These are phyloP conservation scores for Secale cereale DNA, from an alignment of 176 grass and related monocot species.

Conservation along the genomic window DNA sequence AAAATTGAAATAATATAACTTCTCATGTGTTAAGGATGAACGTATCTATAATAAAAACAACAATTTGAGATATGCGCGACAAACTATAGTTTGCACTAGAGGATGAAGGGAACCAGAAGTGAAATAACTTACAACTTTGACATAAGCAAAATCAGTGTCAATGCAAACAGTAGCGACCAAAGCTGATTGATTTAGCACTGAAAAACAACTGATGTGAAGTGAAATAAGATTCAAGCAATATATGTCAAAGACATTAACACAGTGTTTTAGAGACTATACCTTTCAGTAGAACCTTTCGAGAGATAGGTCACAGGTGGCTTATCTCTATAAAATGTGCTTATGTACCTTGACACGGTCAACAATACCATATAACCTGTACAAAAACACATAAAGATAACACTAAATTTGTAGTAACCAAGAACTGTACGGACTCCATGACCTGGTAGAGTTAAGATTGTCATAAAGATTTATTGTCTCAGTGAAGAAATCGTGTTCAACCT, in stretches of 20 bases:
- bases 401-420: not conserved
- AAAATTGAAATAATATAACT: too few species aligned
- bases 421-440: too few species aligned
- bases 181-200: constrained; percentile 55
- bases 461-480: too few species aligned
- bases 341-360: constrained; percentile 79
- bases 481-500: too few species aligned
- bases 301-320: constrained; percentile 94
- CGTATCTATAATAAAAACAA: not conserved
- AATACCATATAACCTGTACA: constrained; percentile 70
- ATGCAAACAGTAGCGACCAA: constrained; percentile 69
- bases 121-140: constrained; percentile 71
- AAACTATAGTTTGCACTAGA: not conserved
- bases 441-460: too few species aligned
- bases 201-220: constrained; percentile 8
- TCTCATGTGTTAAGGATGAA: too few species aligned
- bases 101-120: not conserved
- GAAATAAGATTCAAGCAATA: constrained; percentile 6
- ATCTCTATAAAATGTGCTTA: constrained; percentile 67
- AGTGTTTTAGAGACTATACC: constrained; percentile 28
- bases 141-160: constrained; percentile 89
- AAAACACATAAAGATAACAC: not conserved
- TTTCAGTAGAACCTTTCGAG: constrained; percentile 80
- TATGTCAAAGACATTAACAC: not conserved
- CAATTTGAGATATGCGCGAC: not conserved